Conservation (phyloP, 2,329 filamentous ascomycete genomes). For the Acrocalymma vagum region DNA sequence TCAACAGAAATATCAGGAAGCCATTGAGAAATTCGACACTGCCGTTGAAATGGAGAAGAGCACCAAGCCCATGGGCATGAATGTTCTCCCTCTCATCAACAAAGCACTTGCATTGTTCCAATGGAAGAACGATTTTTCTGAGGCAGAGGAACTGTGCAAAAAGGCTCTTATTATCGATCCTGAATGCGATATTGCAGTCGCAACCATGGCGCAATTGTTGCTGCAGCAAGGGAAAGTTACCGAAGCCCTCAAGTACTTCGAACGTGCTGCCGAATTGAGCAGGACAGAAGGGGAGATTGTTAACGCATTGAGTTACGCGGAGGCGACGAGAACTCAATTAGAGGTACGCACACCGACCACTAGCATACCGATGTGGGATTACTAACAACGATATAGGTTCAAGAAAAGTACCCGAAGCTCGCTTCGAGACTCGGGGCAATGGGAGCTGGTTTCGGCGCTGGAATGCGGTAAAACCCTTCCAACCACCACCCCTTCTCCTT, state of each 20-base stretch:
- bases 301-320: constrained; percentile 95
- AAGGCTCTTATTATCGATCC: constrained; percentile 98
- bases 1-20: constrained; percentile 94
- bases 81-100: constrained; percentile 97
- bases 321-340: constrained; percentile 94
- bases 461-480: constrained; percentile 42
- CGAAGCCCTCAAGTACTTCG: constrained; percentile 95
- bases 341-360: constrained; percentile 57
- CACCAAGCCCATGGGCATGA: constrained; percentile 93
- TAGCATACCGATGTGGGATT: neutral
- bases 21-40: constrained; percentile 96
- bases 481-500: too few relatives aligned
- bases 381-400: constrained; percentile 45
- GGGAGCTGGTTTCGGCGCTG: constrained; percentile 42
- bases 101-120: constrained; percentile 97
- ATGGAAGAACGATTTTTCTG: constrained; percentile 95
- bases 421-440: constrained; percentile 57
- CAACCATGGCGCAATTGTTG: constrained; percentile 97
- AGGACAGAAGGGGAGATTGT: constrained; percentile 95
- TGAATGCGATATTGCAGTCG: constrained; percentile 97
- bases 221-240: constrained; percentile 97
- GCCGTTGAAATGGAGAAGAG: constrained; percentile 99
- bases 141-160: constrained; percentile 95
- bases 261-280: constrained; percentile 92
- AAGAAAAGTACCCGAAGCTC: constrained; percentile 63